Evolutionary conservation across 2,329 filamentous ascomycete species (phyloP).

Genomic region (Boeremia exigua): DNA sequence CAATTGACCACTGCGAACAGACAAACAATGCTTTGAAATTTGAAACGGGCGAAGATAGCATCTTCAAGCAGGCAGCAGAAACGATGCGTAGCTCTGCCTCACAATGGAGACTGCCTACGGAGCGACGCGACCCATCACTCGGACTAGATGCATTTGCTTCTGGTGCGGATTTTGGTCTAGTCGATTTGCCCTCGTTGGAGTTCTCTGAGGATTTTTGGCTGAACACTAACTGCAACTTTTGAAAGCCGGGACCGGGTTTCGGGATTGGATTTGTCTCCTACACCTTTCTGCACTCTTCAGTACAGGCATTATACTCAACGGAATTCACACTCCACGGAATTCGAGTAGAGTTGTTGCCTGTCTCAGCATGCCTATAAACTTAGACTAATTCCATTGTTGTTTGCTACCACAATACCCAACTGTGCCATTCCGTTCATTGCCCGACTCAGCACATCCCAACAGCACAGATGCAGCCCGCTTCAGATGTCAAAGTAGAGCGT

Average conservation of each 20-base stretch:
- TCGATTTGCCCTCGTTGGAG: constrained; percentile 19
- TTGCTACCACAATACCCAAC: background rate
- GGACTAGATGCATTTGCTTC: constrained; percentile 3
- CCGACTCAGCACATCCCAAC: background rate
- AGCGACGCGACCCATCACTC: background rate
- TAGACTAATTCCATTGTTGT: background rate
- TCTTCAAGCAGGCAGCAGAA: constrained; percentile 22
- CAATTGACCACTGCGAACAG: constrained; percentile 14
- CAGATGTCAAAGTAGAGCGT: background rate
- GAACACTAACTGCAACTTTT: constrained; percentile 15
- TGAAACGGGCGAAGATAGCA: constrained; percentile 23
- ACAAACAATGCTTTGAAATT: constrained; percentile 14
- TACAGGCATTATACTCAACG: no score
- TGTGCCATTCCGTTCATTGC: no score
- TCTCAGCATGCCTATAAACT: background rate
- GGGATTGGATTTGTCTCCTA: background rate
- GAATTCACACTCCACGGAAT: background rate
- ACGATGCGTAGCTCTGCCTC: constrained; percentile 19
- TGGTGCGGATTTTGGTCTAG: background rate
- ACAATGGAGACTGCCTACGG: constrained; percentile 14
- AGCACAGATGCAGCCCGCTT: background rate
- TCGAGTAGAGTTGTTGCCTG: no score
- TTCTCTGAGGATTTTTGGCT: constrained; percentile 29
- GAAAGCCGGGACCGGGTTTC: background rate
- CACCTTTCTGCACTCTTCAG: background rate